These are phyloP conservation scores for Castanospermum australe DNA, from an alignment of 306 rosid genomes.

Conservation along the genomic window DNA sequence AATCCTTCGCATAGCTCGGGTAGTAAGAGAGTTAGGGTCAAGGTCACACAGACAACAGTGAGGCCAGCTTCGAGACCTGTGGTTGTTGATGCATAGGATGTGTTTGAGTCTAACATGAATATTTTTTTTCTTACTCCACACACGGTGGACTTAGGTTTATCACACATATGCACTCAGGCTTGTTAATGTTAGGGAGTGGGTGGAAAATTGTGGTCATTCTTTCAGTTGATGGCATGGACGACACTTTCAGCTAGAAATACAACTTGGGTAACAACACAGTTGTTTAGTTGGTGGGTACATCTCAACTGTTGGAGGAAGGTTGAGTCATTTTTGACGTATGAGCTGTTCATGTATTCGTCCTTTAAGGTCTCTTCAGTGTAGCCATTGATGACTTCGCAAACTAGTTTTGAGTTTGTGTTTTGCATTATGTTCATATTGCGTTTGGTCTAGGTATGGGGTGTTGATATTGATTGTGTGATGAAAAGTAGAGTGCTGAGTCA, in stretches of 20 bases:
- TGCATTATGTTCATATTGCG: background rate
- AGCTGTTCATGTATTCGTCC: background rate
- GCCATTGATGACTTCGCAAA: background rate
- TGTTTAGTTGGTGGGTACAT: too few relatives aligned
- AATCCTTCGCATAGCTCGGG: background rate
- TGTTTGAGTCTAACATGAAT: background rate
- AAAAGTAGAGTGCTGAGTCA: background rate
- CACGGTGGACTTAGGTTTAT: background rate
- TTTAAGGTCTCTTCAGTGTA: background rate
- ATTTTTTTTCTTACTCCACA: background rate
- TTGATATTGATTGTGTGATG: background rate
- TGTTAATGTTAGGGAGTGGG: background rate
- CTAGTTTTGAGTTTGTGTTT: background rate
- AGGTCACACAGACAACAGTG: too few relatives aligned
- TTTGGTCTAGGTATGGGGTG: background rate
- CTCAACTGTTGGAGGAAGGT: background rate
- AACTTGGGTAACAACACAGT: background rate
- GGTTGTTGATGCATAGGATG: background rate
- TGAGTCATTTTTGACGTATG: background rate
- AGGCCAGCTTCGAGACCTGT: background rate
- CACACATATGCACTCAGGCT: background rate
- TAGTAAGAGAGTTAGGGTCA: too few relatives aligned
- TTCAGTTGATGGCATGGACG: background rate
- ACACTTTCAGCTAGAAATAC: background rate
- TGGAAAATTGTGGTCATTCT: background rate